phyloP scores from a whole-genome alignment of 2,329 filamentous ascomycete genomes.

The Alternaria novae-zelandiae region DNA sequence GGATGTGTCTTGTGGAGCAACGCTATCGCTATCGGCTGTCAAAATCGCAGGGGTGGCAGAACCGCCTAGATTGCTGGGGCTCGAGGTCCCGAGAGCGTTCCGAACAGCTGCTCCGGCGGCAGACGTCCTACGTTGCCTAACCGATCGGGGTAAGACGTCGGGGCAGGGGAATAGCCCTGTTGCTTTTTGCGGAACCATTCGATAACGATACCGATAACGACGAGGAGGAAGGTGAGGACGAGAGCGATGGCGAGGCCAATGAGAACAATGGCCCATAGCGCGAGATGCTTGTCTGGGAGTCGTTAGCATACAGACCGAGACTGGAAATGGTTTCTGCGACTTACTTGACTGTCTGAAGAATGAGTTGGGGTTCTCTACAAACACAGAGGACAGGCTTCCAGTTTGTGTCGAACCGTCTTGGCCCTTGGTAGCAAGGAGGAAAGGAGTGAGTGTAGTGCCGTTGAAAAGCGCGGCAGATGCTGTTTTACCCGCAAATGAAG shows the following conservation, averaged over 20 bases:
- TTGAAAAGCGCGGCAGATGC: constrained; percentile 89
- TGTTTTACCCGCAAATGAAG: constrained; percentile 68
- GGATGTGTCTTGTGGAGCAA: neutral
- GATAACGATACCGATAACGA: constrained; percentile 74
- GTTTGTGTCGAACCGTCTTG: constrained; percentile 61
- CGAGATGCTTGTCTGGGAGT: constrained; percentile 62
- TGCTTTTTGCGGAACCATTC: constrained; percentile 78
- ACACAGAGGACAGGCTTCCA: constrained; percentile 80
- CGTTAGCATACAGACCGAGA: constrained; percentile 13
- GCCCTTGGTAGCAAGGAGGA: constrained; percentile 74
- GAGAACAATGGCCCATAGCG: constrained; percentile 78
- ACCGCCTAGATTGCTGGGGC: constrained; percentile 39
- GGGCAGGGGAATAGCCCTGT: constrained; percentile 81
- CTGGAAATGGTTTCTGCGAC: constrained; percentile 37
- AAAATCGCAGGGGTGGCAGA: neutral
- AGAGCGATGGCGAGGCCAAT: constrained; percentile 82
- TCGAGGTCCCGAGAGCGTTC: constrained; percentile 41
- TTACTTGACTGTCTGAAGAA: constrained; percentile 72
- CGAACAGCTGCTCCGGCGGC: constrained; percentile 55
- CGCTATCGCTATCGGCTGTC: neutral
- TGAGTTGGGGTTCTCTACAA: constrained; percentile 77
- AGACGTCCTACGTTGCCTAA: constrained; percentile 57
- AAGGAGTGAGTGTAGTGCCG: constrained; percentile 78
- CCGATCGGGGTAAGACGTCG: constrained; percentile 60
- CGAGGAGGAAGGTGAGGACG: constrained; percentile 76